Evolutionary conservation across 345 rosid genomes (phyloP), one percentile per base, ranked within the genome.

Genomic region (Eutrema yunnanense): DNA sequence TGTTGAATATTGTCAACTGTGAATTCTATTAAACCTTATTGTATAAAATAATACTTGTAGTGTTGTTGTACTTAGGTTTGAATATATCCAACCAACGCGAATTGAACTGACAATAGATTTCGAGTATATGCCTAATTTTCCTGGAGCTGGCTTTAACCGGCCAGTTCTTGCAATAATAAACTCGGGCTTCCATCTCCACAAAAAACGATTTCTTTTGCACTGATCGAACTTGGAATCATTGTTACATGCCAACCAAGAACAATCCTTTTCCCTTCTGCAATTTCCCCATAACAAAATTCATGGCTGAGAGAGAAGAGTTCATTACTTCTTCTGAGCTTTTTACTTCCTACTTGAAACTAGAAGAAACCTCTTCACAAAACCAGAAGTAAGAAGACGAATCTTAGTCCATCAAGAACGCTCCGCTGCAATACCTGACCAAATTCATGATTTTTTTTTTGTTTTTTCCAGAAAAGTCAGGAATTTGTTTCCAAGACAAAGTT

Each of bases 341-440:
- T 32, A 50, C 37, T 37, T 30, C 3, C 32, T 33, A 49, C 62
- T 40, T 47, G 41, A 60, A 32, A 44, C 33, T 43, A 54, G 42
- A 74, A 50, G 49, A 54, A 63, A 4, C 52, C 13, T 57, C 55
- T 76, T 30, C 27, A 19, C 41, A 13, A 16, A 71, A 32, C 8
- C 34, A 56, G 48, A n/a, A 63, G 60, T 46, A 29, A 60, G 16
- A 44, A 32, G 47, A 51, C 13, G 13, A 64, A 41, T 42, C 50
- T 65, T 50, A 77, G 57, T 59, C 80, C 80, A 77, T 62, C 58
- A 59, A 58, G 62, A 71, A 77, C 37, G 56, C 72, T 71, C 76
- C 73, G 29, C 69, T 71, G 73, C 76, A 77, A 29, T 59, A 71
- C 68, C 80, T 76, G 72, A 40, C 49, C 5, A 57, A 42, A 58